Conservation (phyloP, 768 basidiomycete genomes). For the Dentipellis sp. region DNA sequence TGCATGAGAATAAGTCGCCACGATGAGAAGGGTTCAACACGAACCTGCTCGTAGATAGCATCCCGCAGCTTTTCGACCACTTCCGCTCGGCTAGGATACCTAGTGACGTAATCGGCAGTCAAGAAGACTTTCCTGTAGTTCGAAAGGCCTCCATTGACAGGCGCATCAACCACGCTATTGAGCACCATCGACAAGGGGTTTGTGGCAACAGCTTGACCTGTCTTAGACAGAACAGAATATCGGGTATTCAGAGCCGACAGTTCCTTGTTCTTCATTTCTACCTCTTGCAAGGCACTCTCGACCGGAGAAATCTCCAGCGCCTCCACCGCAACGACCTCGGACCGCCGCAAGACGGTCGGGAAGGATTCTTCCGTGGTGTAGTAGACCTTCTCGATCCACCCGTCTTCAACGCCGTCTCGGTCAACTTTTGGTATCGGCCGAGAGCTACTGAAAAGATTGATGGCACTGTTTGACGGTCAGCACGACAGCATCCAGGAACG, state of each 20-base stretch:
- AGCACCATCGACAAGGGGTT: conserved; percentile 80
- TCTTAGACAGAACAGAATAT: conserved; percentile 74
- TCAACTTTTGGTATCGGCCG: conserved; percentile 57
- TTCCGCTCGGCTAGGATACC: conserved; percentile 62
- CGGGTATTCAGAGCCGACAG: conserved; percentile 56
- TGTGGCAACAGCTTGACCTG: conserved; percentile 61
- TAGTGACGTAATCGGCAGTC: conserved; percentile 51
- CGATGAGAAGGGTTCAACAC: conserved; percentile 10
- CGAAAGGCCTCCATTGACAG: conserved; percentile 65
- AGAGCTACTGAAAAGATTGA: conserved; percentile 74
- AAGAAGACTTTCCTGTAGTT: conserved; percentile 76
- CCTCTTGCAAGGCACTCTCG: conserved; percentile 73
- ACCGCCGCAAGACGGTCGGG: conserved; percentile 85
- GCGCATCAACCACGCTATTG: conserved; percentile 81
- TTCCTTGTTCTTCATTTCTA: conserved; percentile 74
- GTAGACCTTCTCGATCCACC: conserved; percentile 85
- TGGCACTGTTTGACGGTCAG: conserved; percentile 39
- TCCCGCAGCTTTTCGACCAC: conserved; percentile 61
- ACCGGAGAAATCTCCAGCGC: conserved; percentile 78
- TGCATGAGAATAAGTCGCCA: too few relatives aligned
- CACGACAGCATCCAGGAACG: not conserved
- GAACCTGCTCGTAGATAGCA: conserved; percentile 78
- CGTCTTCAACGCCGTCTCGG: conserved; percentile 59
- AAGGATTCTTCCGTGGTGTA: conserved; percentile 83
- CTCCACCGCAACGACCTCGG: conserved; percentile 68